These are phyloP conservation scores for Fusarium lateritium DNA, from an alignment of 2,329 filamentous ascomycete genomes.

Conservation along the genomic window DNA sequence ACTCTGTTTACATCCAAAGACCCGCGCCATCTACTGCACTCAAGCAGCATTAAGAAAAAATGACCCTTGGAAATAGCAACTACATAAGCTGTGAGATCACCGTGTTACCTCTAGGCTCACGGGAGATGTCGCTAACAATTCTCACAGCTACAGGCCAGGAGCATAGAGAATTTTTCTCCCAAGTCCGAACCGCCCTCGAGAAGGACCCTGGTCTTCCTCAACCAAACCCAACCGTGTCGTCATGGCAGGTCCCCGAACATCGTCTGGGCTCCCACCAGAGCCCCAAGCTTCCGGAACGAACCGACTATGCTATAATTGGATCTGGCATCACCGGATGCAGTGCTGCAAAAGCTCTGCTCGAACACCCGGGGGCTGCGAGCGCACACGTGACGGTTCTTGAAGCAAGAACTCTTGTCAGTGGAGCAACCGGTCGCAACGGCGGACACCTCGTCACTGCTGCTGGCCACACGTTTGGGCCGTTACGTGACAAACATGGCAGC, in stretches of 20 bases:
- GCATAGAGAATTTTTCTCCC: too few species aligned
- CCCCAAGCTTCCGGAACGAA: conserved; percentile 24
- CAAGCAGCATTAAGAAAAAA: too few species aligned
- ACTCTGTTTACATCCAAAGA: too few species aligned
- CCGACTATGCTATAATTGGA: conserved; percentile 50
- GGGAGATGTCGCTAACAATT: too few species aligned
- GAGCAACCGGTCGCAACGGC: conserved; percentile 52
- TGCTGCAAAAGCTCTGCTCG: conserved; percentile 45
- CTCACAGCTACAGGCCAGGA: too few species aligned
- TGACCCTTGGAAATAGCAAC: too few species aligned
- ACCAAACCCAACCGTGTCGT: conserved; percentile 43
- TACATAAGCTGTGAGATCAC: too few species aligned
- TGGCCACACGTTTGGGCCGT: conserved; percentile 51
- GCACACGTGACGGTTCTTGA: conserved; percentile 46
- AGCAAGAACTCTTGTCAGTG: conserved; percentile 49
- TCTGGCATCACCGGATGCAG: conserved; percentile 53
- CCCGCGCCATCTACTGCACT: too few species aligned
- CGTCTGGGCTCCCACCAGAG: conserved; percentile 46
- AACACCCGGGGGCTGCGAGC: conserved; percentile 18
- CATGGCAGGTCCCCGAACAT: conserved; percentile 49
- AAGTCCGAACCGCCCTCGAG: too few species aligned
- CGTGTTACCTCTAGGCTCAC: too few species aligned
- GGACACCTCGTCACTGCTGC: conserved; percentile 45
- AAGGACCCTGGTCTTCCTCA: conserved; percentile 47
- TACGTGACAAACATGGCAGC: conserved; percentile 2